A percentile compares a stretch with the other conserved stretches of the same genome.
phyloP scores from a whole-genome alignment of 768 basidiomycete species.

The Pleurotus djamor region DNA sequence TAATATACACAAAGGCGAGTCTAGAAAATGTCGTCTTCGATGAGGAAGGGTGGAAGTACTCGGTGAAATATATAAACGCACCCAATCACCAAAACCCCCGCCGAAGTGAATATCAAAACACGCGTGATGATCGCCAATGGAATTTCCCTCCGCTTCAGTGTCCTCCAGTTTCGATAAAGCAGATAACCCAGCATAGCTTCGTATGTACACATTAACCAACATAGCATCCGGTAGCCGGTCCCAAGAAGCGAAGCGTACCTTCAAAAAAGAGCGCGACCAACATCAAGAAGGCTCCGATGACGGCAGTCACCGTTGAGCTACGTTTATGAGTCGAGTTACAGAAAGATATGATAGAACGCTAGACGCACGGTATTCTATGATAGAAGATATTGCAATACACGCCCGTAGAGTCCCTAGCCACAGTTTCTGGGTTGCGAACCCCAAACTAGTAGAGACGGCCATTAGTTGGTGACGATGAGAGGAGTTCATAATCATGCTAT shows the following conservation, averaged over 20 bases:
- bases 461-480: neutral
- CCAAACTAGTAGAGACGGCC: conserved; percentile 17
- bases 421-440: conserved; percentile 15
- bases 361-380: neutral
- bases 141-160: neutral
- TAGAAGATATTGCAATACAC: conserved; percentile 26
- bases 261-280: conserved; percentile 19
- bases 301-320: neutral
- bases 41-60: neutral
- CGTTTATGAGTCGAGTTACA: neutral
- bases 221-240: neutral
- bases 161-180: neutral
- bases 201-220: neutral
- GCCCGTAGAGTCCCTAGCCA: conserved; percentile 21
- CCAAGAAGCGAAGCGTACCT: neutral
- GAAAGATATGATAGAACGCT: conserved; percentile 12
- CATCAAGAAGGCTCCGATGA: conserved; percentile 20
- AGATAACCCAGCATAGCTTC: neutral
- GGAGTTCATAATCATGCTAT: too few relatives aligned
- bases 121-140: neutral
- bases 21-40: neutral
- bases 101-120: neutral
- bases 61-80: neutral
- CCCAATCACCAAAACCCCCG: neutral
- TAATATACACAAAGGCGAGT: neutral